Evolutionary conservation across 2,329 filamentous ascomycete genomes (phyloP).

Genomic region (Purpureocillium lavendulum): DNA sequence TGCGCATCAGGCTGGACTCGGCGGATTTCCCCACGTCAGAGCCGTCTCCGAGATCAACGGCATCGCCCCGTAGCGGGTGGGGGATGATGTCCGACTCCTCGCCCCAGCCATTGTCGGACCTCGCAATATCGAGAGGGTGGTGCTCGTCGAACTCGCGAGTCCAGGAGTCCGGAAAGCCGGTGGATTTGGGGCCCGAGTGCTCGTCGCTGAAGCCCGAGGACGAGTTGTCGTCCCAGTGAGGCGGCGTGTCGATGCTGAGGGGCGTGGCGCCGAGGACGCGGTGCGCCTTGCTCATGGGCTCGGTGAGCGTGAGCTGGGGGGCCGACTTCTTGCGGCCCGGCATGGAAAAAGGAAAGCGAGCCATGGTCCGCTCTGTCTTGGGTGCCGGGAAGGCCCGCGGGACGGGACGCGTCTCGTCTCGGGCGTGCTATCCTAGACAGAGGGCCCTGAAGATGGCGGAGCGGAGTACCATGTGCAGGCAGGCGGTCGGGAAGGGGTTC

Average conservation of each 20-base stretch:
- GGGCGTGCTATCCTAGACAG: conserved; percentile 3
- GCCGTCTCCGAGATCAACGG: conserved; percentile 2
- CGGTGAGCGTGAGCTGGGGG: conserved; percentile 18
- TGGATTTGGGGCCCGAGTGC: conserved; percentile 30
- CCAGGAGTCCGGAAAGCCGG: conserved; percentile 16
- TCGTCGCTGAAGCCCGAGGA: conserved; percentile 35
- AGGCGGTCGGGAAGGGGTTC: too few relatives aligned
- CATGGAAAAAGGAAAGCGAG: conserved; percentile 40
- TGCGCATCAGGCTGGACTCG: conserved; percentile 32
- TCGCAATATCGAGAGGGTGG: conserved; percentile 12
- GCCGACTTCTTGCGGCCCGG: conserved; percentile 34
- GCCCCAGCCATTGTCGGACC: conserved; percentile 26
- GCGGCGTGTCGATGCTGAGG: conserved; percentile 30
- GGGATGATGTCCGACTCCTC: conserved; percentile 40
- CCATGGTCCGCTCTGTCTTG: conserved; percentile 19
- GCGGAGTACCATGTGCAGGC: neutral
- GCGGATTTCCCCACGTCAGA: conserved; percentile 25
- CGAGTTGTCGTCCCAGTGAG: conserved; percentile 34
- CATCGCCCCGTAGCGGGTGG: conserved; percentile 13
- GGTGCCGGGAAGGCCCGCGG: conserved; percentile 1
- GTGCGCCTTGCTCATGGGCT: conserved; percentile 41
- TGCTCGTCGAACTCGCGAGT: conserved; percentile 7
- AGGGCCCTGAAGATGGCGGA: neutral
- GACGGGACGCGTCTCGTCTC: too few relatives aligned
- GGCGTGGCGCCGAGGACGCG: conserved; percentile 39